Evolutionary conservation across 1,139 yeast genomes (phyloP), one percentile per base, ranked within the genome.

Genomic region (Lizanozyma gosingica): DNA sequence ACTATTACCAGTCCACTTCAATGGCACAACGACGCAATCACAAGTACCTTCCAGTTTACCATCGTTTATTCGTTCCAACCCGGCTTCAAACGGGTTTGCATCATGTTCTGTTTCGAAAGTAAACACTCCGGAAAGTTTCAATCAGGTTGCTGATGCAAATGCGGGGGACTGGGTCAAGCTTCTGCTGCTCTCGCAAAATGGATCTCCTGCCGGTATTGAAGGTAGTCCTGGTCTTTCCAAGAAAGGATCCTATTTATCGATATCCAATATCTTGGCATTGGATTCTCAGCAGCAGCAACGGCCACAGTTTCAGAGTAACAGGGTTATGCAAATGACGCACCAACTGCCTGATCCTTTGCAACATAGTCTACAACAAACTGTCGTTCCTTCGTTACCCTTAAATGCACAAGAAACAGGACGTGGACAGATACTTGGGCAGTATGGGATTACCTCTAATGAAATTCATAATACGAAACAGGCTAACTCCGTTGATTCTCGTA

Each of bases 401-500:
- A n/a, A n/a, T n/a, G n/a, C n/a, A n/a, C n/a, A n/a, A n/a, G n/a
- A n/a, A n/a, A n/a, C n/a, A n/a, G n/a, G n/a, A n/a, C n/a, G n/a
- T n/a, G 29, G 11, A 22, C 29, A 22, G 11, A 11, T 22, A 11
- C 11, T 22, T 22, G 29, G 29, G 6, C n/a, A n/a, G n/a, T n/a
- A n/a, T n/a, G n/a, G n/a, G n/a, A n/a, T n/a, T n/a, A n/a, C n/a
- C n/a, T n/a, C n/a, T n/a, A n/a, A n/a, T n/a, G n/a, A n/a, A n/a
- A n/a, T n/a, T n/a, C n/a, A n/a, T n/a, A n/a, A n/a, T n/a, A n/a
- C n/a, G n/a, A n/a, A n/a, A n/a, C 4, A 38, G 34, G 17, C 22
- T 41, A 17, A 38, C 38, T 4, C 41, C 40, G 14, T 42, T 43
- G 29, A 22, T 22, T 22, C 29, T 11, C 29, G 29, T 22, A 22